These are phyloP conservation scores for Malus hybrid DNA, from an alignment of 331 rosid species.

Conservation along the genomic window DNA sequence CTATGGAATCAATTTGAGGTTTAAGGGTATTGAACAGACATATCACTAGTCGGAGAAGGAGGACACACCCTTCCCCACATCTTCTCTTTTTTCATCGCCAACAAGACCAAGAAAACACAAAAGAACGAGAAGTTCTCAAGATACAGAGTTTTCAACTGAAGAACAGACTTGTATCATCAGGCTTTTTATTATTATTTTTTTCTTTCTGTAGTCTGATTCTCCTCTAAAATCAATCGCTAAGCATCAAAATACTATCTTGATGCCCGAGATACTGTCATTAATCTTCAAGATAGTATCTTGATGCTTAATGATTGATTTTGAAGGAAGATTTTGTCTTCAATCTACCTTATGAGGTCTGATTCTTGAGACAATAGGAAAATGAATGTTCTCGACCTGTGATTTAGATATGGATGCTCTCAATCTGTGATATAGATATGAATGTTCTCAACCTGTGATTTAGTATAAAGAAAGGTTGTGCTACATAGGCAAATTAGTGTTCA, in stretches of 20 bases:
- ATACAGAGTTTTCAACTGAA: too few species aligned
- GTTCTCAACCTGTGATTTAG: neutral
- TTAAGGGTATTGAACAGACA: too few species aligned
- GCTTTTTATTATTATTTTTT: too few species aligned
- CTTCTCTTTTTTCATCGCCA: too few species aligned
- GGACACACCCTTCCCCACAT: too few species aligned
- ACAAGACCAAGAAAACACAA: too few species aligned
- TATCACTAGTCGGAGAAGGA: too few species aligned
- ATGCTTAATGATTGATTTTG: neutral
- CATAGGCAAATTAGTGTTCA: neutral
- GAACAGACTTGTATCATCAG: too few species aligned
- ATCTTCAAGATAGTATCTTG: neutral
- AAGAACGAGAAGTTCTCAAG: too few species aligned
- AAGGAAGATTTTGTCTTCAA: neutral
- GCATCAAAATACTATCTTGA: neutral
- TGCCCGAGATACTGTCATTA: too few species aligned
- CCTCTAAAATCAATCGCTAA: neutral
- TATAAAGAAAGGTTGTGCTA: neutral
- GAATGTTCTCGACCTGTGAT: neutral
- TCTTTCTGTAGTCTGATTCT: neutral
- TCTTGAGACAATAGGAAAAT: neutral
- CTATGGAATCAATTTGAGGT: too few species aligned
- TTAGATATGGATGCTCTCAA: neutral
- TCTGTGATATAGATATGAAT: neutral
- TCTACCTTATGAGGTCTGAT: neutral